Percentiles rank a stretch among this genome's conserved stretches.
These are phyloP conservation scores for Fraxinus angustifolia DNA, from an alignment of 305 asterid genomes.

Conservation along the genomic window DNA sequence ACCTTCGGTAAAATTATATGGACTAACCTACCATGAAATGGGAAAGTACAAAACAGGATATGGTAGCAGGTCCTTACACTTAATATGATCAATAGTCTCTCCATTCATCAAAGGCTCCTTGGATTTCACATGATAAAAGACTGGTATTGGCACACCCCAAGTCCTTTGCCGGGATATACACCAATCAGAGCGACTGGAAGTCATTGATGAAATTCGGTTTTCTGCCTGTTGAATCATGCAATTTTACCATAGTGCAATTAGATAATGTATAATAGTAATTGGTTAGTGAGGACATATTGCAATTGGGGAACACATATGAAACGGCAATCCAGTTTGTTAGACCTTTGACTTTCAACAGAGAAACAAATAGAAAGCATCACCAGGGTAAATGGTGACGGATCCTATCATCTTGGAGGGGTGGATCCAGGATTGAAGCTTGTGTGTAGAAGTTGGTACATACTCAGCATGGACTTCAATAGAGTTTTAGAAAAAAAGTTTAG, in stretches of 20 bases:
- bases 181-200: conserved; percentile 95
- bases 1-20: not conserved
- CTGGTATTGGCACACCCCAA: conserved; percentile 99
- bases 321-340: not conserved
- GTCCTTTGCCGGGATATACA: conserved; percentile 98
- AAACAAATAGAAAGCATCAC: conserved; percentile 14
- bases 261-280: conserved; percentile 8
- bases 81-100: conserved; percentile 74
- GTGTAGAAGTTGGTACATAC: not conserved
- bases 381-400: not conserved
- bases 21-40: not conserved
- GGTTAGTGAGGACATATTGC: conserved; percentile 1
- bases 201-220: conserved; percentile 86
- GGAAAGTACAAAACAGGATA: conserved; percentile 7
- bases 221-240: conserved; percentile 53
- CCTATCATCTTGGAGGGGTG: not conserved
- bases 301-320: not conserved
- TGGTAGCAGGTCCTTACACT: conserved; percentile 52
- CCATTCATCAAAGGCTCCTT: conserved; percentile 89
- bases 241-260: conserved; percentile 9
- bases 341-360: not conserved
- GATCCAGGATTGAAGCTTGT: not conserved
- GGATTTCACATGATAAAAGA: conserved; percentile 77
- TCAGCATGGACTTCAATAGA: not conserved
- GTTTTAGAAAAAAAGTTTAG: not conserved